Base-by-base conservation (phyloP, 2,329 filamentous ascomycete species). In the Penicillium sumatraense region DNA sequence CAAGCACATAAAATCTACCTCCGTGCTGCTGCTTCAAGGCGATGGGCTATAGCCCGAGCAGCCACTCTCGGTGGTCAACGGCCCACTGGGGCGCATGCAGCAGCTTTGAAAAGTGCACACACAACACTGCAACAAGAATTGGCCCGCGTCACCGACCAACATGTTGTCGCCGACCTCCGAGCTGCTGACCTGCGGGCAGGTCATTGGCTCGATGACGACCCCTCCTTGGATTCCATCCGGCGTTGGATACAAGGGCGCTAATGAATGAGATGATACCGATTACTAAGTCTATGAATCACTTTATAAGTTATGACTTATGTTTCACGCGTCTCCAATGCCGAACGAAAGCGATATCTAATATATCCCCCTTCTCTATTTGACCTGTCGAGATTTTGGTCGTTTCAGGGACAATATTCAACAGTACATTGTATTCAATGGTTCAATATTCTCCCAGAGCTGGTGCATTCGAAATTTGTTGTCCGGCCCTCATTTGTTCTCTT, bases 181-280 rank as follows among this genome's bases (percentile, higher is more conserved):
- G 73, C 78, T 23, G 79, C 82, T 36, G 85, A 87, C 64, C 64
- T 75, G 40, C 73, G 80, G 38, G 82, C 83, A 59, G 81, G 83
- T 35, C 85, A 86, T 72, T 88, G 85, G 84, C 74, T 86, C 41
- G 72, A 74, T 33, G 85, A 88, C 58, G 85, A 87, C 64, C 85
- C 85, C 3, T 76, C 81, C 7, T 72, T 87, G 54, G 74, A 76
- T 14, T 74, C 75, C 18, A 83, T 86, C 45, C 76, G 74, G 21
- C 65, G 67, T 29, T 80, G 77, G 75, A 75, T 80, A 40, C 70
- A 68, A 42, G 68, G 71, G 27, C 74, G 75, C 54, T 68, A 68
- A 54, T 72, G 33, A 64, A 46, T 31, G 8, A 20, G 7, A 44
- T 26, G 27, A 51, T 51, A n/a, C n/a, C n/a, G n/a, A n/a, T n/a